phyloP scores from a whole-genome alignment of 441 rosid species.

The Populus hybrid region DNA sequence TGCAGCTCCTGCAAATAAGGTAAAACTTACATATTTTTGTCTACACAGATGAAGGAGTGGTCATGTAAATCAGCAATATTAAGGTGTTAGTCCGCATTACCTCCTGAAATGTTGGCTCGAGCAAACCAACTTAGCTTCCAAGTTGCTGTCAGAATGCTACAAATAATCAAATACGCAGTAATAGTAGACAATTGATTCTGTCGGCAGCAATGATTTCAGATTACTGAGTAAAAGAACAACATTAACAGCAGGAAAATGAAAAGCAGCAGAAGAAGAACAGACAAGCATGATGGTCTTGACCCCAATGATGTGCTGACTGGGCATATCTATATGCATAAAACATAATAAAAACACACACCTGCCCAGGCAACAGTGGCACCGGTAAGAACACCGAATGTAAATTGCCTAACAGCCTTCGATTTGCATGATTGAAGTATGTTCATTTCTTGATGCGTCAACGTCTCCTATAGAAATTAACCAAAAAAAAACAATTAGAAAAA shows the following conservation, averaged over 20 bases:
- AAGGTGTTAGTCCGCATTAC: slow-evolving; percentile 22
- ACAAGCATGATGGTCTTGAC: background rate
- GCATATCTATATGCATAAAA: background rate
- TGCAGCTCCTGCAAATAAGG: slow-evolving; percentile 44
- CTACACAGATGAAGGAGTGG: background rate
- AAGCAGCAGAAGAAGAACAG: background rate
- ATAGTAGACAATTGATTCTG: background rate
- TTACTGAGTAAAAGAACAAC: too few species aligned
- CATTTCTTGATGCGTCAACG: slow-evolving; percentile 33
- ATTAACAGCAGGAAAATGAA: background rate
- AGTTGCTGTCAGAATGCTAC: slow-evolving; percentile 36
- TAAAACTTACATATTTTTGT: background rate
- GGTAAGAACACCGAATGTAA: slow-evolving; percentile 21
- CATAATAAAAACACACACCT: slow-evolving; percentile 27
- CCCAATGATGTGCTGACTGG: background rate
- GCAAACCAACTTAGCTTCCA: slow-evolving; percentile 31
- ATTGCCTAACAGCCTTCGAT: slow-evolving; percentile 25
- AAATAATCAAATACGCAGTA: slow-evolving; percentile 15
- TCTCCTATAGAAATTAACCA: slow-evolving; percentile 17
- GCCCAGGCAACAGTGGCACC: slow-evolving; percentile 34
- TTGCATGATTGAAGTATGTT: slow-evolving; percentile 21
- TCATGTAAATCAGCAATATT: background rate
- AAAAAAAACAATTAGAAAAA: background rate
- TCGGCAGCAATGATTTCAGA: background rate
- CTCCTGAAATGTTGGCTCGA: slow-evolving; percentile 32